Conservation (phyloP, 2,329 filamentous ascomycete genomes). For the Coniochaeta prunicola region DNA sequence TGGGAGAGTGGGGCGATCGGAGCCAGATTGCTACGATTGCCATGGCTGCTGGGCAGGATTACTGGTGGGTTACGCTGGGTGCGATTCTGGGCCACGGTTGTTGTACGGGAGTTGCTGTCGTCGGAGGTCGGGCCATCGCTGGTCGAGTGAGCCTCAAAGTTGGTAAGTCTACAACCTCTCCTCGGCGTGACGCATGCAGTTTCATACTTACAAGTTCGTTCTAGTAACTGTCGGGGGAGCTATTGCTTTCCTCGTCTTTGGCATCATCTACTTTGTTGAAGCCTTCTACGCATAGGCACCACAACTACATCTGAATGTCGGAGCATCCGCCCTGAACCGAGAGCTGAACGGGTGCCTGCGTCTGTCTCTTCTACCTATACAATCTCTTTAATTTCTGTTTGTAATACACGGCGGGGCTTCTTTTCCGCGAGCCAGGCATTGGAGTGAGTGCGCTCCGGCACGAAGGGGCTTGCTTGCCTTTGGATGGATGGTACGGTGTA, state of each 20-base stretch:
- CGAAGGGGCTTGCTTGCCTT: neutral
- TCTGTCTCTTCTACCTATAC: neutral
- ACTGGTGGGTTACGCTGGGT: slow-evolving; percentile 96
- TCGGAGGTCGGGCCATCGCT: slow-evolving; percentile 87
- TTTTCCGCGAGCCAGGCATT: neutral
- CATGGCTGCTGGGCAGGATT: slow-evolving; percentile 97
- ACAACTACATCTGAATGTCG: neutral
- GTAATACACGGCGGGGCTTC: neutral
- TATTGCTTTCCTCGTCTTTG: slow-evolving; percentile 82
- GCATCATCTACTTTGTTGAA: slow-evolving; percentile 84
- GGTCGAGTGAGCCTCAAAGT: slow-evolving; percentile 91
- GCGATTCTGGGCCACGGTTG: slow-evolving; percentile 79
- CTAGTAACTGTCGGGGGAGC: slow-evolving; percentile 89
- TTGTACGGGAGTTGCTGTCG: slow-evolving; percentile 85
- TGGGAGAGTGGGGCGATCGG: slow-evolving; percentile 96
- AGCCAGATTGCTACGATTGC: slow-evolving; percentile 98
- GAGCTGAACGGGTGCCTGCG: neutral
- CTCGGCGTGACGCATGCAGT: neutral
- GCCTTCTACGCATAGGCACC: slow-evolving; percentile 49
- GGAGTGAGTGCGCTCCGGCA: neutral
- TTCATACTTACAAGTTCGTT: neutral
- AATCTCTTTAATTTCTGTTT: slow-evolving; percentile 1
- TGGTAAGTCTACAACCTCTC: slow-evolving; percentile 56
- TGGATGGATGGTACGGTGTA: neutral
- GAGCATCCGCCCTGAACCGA: neutral